These are phyloP conservation scores for Boletus eberwhitei DNA, from an alignment of 768 basidiomycete genomes.

Conservation along the genomic window DNA sequence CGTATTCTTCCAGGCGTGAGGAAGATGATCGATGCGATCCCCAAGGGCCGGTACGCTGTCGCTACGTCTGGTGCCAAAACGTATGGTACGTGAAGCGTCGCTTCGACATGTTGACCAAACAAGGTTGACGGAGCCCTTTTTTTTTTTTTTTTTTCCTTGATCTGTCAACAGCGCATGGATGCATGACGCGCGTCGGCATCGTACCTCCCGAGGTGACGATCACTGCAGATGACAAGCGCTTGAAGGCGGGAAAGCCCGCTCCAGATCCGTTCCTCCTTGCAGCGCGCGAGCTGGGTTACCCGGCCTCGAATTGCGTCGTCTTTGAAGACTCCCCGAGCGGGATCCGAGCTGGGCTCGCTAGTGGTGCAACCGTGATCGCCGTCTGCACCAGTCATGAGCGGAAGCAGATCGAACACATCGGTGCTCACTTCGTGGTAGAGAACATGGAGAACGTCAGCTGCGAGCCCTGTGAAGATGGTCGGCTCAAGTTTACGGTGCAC, in stretches of 20 bases:
- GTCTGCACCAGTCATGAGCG: slow-evolving; percentile 71
- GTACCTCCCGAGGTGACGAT: slow-evolving; percentile 64
- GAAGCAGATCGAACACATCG: slow-evolving; percentile 49
- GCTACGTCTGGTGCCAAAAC: slow-evolving; percentile 74
- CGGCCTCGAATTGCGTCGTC: slow-evolving; percentile 63
- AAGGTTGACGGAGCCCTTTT: neutral
- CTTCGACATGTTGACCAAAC: neutral
- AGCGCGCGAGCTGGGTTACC: slow-evolving; percentile 54
- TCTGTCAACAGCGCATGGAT: slow-evolving; percentile 50
- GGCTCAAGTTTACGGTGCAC: slow-evolving; percentile 43
- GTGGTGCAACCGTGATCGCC: slow-evolving; percentile 71
- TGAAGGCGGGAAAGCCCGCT: slow-evolving; percentile 62
- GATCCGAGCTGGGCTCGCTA: slow-evolving; percentile 67
- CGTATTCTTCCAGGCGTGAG: slow-evolving; percentile 70
- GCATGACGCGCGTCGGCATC: slow-evolving; percentile 69
- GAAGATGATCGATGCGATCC: slow-evolving; percentile 61
- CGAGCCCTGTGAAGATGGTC: slow-evolving; percentile 37
- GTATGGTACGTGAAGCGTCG: slow-evolving; percentile 44
- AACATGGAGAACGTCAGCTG: slow-evolving; percentile 51
- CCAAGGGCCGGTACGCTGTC: slow-evolving; percentile 63
- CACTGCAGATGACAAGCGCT: slow-evolving; percentile 72
- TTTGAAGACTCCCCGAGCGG: slow-evolving; percentile 72
- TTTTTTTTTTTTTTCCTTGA: neutral
- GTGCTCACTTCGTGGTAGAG: slow-evolving; percentile 54
- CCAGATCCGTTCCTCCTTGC: slow-evolving; percentile 65